These are phyloP conservation scores for Cerrena zonata DNA, from an alignment of 1,284 basidiomycete species.

Conservation along the genomic window DNA sequence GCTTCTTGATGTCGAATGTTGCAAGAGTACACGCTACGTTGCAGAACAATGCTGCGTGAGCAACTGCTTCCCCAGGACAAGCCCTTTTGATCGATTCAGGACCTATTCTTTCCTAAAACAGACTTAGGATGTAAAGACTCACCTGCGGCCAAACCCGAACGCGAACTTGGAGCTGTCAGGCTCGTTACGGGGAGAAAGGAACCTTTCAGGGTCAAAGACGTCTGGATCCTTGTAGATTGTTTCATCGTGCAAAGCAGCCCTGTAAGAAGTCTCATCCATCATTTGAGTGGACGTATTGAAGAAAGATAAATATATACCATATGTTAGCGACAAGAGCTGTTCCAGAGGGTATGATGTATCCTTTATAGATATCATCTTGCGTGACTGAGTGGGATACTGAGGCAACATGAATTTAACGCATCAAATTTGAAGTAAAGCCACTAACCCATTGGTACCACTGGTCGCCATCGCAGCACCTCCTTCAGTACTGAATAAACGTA, in stretches of 20 bases:
- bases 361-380: constrained; percentile 13
- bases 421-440: neutral
- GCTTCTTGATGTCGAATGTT: constrained; percentile 4
- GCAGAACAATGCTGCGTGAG: constrained; percentile 8
- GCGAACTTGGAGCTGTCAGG: constrained; percentile 14
- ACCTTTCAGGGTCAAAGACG: constrained; percentile 37
- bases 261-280: constrained; percentile 13
- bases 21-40: constrained; percentile 7
- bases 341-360: constrained; percentile 17
- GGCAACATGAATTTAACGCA: neutral
- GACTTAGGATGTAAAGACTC: no score
- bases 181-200: constrained; percentile 14
- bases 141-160: constrained; percentile 12
- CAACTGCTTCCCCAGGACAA: constrained; percentile 1
- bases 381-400: constrained; percentile 3
- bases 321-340: constrained; percentile 16
- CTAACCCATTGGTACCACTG: constrained; percentile 16
- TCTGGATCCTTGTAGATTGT: constrained; percentile 28
- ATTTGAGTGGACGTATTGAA: neutral
- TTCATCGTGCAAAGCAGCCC: constrained; percentile 39
- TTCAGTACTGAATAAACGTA: constrained; percentile 19
- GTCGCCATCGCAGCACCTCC: constrained; percentile 19
- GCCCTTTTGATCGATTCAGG: neutral
- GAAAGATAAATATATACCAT: constrained; percentile 14
- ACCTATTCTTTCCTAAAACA: neutral